Conservation (phyloP, 345 rosid species). For the Arabidopsis thaliana region TAIR10.1 NC_003070.9:27371001-27371500, state of each 20-base stretch:
- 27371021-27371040: constrained; percentile 91
- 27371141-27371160: constrained; percentile 69
- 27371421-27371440: constrained; percentile 67
- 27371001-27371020: constrained; percentile 86
- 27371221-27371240: constrained; percentile 65
- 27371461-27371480: constrained; percentile 51
- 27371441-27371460: constrained; percentile 42
- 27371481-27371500: constrained; percentile 41
- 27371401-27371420: constrained; percentile 76
- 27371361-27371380: constrained; percentile 95
- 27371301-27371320: constrained; percentile 74
- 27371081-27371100: constrained; percentile 81
- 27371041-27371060: constrained; percentile 98
- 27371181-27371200: constrained; percentile 75
- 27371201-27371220: constrained; percentile 69
- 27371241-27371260: constrained; percentile 76
- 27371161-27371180: constrained; percentile 86
- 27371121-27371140: constrained; percentile 62
- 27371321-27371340: constrained; percentile 84
- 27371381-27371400: constrained; percentile 92
- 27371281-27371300: constrained; percentile 92
- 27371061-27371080: constrained; percentile 89
- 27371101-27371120: constrained; percentile 68
- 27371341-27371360: constrained; percentile 88
- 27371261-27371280: constrained; percentile 92